Percentiles rank a stretch among this genome's conserved stretches.
Conservation (phyloP, 148 eudicot species). For the Fagopyrum homotropicum region DNA sequence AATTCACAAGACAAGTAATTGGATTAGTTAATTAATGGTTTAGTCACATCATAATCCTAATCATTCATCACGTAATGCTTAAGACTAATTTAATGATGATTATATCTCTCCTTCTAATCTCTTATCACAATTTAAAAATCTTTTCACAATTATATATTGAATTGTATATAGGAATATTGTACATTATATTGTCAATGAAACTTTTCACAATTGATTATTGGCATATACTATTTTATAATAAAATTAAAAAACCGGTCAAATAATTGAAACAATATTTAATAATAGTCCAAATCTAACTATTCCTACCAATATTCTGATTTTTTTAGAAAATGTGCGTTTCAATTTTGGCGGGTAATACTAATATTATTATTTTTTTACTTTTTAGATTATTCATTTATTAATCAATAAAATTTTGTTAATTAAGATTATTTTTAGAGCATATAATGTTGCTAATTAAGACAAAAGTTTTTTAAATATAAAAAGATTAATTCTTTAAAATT, state of each 20-base stretch:
- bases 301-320: too few species aligned
- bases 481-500: too few species aligned
- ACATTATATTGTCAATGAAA: neutral
- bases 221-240: too few species aligned
- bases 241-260: neutral
- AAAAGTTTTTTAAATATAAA: too few species aligned
- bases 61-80: neutral
- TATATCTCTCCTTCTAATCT: neutral
- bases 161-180: too few species aligned
- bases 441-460: neutral
- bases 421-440: too few species aligned
- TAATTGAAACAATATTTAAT: neutral
- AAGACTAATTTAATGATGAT: neutral
- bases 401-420: too few species aligned
- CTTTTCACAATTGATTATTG: neutral
- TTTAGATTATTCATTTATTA: too few species aligned
- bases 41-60: constrained; percentile 1
- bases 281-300: neutral
- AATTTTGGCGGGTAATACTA: neutral
- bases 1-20: neutral
- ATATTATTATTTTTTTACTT: too few species aligned
- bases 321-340: neutral
- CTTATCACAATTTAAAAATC: too few species aligned
- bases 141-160: neutral
- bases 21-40: neutral